Conservation (phyloP, 371 early-diverging fungal species). For the Encephalitozoon hellem region DNA sequence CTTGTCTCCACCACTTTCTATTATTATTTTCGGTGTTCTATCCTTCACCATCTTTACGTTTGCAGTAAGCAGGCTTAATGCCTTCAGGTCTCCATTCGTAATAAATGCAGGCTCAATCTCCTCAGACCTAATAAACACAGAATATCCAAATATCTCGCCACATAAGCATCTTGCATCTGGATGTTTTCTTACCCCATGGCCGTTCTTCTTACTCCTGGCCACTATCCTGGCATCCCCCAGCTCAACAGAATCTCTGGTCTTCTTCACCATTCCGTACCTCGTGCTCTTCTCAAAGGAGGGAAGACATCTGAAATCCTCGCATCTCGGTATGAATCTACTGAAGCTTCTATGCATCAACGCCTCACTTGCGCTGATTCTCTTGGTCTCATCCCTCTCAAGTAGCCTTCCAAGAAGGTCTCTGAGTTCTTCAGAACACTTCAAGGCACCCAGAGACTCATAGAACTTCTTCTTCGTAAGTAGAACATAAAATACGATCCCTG, state of each 20-base stretch:
- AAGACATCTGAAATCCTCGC: constrained; percentile 5
- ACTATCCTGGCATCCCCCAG: not conserved
- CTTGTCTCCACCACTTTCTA: not conserved
- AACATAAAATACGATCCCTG: constrained; percentile 4
- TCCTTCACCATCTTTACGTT: constrained; percentile 6
- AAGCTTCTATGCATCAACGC: constrained; percentile 8
- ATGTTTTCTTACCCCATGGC: not conserved
- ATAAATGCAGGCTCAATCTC: not conserved
- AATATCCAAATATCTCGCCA: not conserved
- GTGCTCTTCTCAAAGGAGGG: not conserved
- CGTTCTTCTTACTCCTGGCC: not conserved
- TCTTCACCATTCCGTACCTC: not conserved
- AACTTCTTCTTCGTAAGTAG: constrained; percentile 8
- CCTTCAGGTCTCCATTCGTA: constrained; percentile 8
- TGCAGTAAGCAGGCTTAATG: not conserved
- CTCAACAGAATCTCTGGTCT: not conserved
- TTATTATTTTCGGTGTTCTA: not conserved
- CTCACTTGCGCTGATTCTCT: constrained; percentile 1
- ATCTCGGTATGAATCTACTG: constrained; percentile 10
- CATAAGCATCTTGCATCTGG: not conserved
- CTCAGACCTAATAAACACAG: not conserved
- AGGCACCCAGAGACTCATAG: not conserved
- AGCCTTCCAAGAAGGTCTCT: not conserved
- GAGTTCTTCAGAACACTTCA: not conserved
- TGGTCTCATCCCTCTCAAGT: not conserved